Base-by-base conservation (phyloP, 768 basidiomycete species). In the Phylloporus sp. region DNA sequence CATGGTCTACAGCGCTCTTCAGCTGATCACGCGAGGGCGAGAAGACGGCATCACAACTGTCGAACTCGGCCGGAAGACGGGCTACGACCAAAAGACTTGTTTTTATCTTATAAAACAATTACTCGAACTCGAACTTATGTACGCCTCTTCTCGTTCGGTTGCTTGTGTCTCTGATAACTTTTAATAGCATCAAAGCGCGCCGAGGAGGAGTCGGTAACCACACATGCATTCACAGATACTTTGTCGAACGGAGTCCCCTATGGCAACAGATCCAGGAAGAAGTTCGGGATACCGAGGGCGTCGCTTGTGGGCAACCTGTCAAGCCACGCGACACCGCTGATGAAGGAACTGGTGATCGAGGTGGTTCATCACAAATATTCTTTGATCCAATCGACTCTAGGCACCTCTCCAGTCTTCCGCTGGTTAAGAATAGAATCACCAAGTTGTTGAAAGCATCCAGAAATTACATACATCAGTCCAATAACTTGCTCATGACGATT, bases 1-100 rank as follows among this genome's bases (percentile, higher is more conserved):
- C 0, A 86, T 88, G 83, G 88, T 93, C 3, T 95, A 92, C 65
- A 81, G 83, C 15, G 83, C 86, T 6, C 78, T 95, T 13, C 91
- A 94, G 63, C 74, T 91, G 39, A 82, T 95, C 57, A 86, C 90
- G n/a, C 79, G 88, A 32, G 88, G 86, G 3, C 73, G 91, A 53
- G 86, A 88, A 52, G 71, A 78, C 18, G 92, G 92, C 11, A 78
- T 90, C 15, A 86, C 88, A 7, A 84, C 88, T 41, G 81, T 92
- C 12, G 80, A 88, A 28, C 76, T 95, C 13, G 88, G 88, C 23
- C 81, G 82, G 58, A 76, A 80, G 61, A 85, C 91, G 10, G 81
- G 80, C 44, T 92, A 95, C 61, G 91, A 93, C 63, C 89, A 90
- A 64, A 94, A 93, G 69, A 88, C 88, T 2, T 90, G 90, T 56